Conservation (phyloP, 805 yeast species). For the Ogataea ganodermae region DNA sequence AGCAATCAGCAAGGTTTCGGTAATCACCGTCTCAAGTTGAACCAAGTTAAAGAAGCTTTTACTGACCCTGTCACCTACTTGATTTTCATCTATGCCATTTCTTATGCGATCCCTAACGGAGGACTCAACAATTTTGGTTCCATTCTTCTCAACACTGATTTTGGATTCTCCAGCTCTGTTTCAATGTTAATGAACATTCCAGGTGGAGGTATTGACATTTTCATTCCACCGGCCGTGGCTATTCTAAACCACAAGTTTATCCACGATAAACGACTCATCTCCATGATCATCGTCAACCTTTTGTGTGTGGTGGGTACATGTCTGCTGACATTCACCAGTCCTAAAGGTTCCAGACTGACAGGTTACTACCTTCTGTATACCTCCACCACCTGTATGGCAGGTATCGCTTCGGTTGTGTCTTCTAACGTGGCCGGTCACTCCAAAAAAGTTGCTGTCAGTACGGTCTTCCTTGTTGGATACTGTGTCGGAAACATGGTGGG, state of each 20-base stretch:
- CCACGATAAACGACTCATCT: slow-evolving; percentile 44
- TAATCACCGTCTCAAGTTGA: slow-evolving; percentile 23
- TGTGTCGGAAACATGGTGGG: slow-evolving; percentile 51
- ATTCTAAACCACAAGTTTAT: slow-evolving; percentile 26
- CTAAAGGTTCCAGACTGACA: slow-evolving; percentile 25
- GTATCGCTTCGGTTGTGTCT: slow-evolving; percentile 29
- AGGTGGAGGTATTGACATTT: slow-evolving; percentile 35
- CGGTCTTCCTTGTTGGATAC: slow-evolving; percentile 38
- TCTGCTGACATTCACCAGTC: slow-evolving; percentile 31
- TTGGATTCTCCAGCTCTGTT: slow-evolving; percentile 29
- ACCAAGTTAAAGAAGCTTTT: slow-evolving; percentile 25
- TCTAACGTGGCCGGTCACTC: slow-evolving; percentile 51
- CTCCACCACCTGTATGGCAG: slow-evolving; percentile 31
- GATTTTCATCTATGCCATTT: slow-evolving; percentile 38
- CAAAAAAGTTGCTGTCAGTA: slow-evolving; percentile 48
- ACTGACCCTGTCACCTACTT: slow-evolving; percentile 44
- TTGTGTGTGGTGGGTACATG: slow-evolving; percentile 26
- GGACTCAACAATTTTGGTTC: slow-evolving; percentile 50
- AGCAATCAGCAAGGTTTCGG: slow-evolving; percentile 29
- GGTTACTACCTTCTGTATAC: slow-evolving; percentile 34
- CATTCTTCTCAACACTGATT: slow-evolving; percentile 32
- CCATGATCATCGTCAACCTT: slow-evolving; percentile 20
- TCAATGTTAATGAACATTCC: slow-evolving; percentile 27
- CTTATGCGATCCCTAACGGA: slow-evolving; percentile 32
- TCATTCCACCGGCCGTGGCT: slow-evolving; percentile 32